Evolutionary conservation across 805 yeast species (phyloP), one percentile per base, ranked within the genome.

Genomic region (Candida tammaniensis): DNA sequence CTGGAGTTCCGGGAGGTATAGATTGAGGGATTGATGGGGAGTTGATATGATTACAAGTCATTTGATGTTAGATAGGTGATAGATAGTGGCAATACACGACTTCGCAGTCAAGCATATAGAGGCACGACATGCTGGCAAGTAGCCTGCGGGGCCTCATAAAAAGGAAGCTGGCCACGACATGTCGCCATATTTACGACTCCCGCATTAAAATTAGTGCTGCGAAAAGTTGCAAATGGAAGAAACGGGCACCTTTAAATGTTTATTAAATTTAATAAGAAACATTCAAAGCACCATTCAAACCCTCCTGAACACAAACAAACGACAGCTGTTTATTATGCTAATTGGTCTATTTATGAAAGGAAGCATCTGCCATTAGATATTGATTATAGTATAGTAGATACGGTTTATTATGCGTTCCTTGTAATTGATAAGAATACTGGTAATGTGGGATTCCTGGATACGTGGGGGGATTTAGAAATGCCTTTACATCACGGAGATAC

Each of bases 371-470:
- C 93, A 84, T 2, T 57, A 59, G 79, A 83, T 36, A 72, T 89
- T 5, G 86, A 89, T 2, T 55, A 72, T 1, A 54, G 68, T 0
- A 46, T 55, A 8, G 52, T 84, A 0, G 77, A 95, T 13, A 84
- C 86, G 43, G 55, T 93, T 1, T 80, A 80, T 49, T 93, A 84
- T 55, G 84, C 96, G 0, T 91, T 91, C 55, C 67, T 85, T 31
- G 61, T 72, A 21, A 70, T 88, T 4, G 75, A 80, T 43, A 47
- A 66, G 1, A 49, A 51, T 0, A 59, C 80, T 0, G 89, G 94
- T 0, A 57, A 51, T 2, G 65, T 86, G 3, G 48, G 51, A 11
- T 65, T 78, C 17, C 63, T 77, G 6, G 95, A 88, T 50, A 55
- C 64, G 6, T 77, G 83, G 80, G 76, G 86, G 1, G 96, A 86